A percentile compares a stretch with the other conserved stretches of the same genome.
Evolutionary conservation across 805 yeast genomes (phyloP).

Genomic region (Metschnikowia rubicola): DNA sequence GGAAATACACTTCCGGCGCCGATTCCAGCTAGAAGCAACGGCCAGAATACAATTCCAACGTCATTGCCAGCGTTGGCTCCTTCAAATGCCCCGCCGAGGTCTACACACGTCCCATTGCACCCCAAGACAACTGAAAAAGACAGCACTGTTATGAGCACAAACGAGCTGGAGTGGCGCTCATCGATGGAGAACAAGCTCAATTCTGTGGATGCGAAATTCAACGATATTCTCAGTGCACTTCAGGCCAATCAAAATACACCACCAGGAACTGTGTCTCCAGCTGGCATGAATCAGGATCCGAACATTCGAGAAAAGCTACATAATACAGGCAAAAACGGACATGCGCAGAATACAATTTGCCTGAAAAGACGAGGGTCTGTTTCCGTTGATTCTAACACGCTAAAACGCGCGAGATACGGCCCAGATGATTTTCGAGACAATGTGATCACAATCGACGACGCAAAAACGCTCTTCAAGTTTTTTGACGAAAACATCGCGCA

Average conservation of each 20-base stretch:
- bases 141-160: not conserved
- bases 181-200: slow-evolving; percentile 34
- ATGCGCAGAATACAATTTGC: not conserved
- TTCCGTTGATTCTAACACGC: not conserved
- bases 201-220: slow-evolving; percentile 36
- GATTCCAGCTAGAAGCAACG: not conserved
- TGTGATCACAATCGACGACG: slow-evolving; percentile 37
- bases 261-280: slow-evolving; percentile 11
- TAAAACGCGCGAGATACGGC: slow-evolving; percentile 1
- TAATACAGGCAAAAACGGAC: no score
- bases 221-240: slow-evolving; percentile 33
- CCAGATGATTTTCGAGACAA: slow-evolving; percentile 31
- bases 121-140: not conserved
- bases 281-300: no score
- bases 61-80: not conserved
- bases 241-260: slow-evolving; percentile 30
- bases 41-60: not conserved
- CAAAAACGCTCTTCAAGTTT: slow-evolving; percentile 46
- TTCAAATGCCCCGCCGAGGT: not conserved
- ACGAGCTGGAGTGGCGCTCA: slow-evolving; percentile 29
- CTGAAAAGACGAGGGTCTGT: not conserved
- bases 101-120: not conserved
- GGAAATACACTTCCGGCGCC: not conserved
- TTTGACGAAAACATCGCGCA: slow-evolving; percentile 57
- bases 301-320: no score